Evolutionary conservation across 106 monocot species (phyloP).

Genomic region (Dendrobium nobile): DNA sequence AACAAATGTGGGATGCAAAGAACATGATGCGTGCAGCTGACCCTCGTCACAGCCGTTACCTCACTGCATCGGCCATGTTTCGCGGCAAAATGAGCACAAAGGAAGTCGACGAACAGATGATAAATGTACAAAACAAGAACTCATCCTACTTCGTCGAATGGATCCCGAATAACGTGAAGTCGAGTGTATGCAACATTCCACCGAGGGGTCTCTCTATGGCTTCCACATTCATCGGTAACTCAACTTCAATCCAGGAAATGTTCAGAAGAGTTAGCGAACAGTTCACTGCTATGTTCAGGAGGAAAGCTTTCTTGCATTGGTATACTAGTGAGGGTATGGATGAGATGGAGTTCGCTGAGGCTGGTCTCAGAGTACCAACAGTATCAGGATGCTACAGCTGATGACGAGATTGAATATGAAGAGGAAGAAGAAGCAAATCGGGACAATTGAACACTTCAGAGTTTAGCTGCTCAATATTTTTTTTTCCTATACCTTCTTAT

Average conservation of each 20-base stretch:
- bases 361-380: slow-evolving; percentile 10
- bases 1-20: slow-evolving; percentile 17
- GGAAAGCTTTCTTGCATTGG: too few species aligned
- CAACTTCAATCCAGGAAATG: slow-evolving; percentile 17
- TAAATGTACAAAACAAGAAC: slow-evolving; percentile 61
- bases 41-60: slow-evolving; percentile 15
- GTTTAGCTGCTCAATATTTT: too few species aligned
- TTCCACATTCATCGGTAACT: slow-evolving; percentile 12
- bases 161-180: slow-evolving; percentile 78
- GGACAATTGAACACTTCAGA: background rate
- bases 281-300: background rate
- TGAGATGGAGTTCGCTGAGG: background rate
- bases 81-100: slow-evolving; percentile 15
- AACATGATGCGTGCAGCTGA: background rate
- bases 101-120: slow-evolving; percentile 13
- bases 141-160: slow-evolving; percentile 77
- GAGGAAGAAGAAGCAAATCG: background rate
- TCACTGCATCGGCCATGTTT: slow-evolving; percentile 16
- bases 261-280: slow-evolving; percentile 11
- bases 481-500: too few species aligned
- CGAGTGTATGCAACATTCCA: slow-evolving; percentile 58
- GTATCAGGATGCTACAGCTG: slow-evolving; percentile 7
- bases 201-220: slow-evolving; percentile 17
- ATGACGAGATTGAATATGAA: background rate
- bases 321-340: too few species aligned